Evolutionary conservation across 805 yeast genomes (phyloP).

Genomic region (Schwanniomyces vanrijiae): DNA sequence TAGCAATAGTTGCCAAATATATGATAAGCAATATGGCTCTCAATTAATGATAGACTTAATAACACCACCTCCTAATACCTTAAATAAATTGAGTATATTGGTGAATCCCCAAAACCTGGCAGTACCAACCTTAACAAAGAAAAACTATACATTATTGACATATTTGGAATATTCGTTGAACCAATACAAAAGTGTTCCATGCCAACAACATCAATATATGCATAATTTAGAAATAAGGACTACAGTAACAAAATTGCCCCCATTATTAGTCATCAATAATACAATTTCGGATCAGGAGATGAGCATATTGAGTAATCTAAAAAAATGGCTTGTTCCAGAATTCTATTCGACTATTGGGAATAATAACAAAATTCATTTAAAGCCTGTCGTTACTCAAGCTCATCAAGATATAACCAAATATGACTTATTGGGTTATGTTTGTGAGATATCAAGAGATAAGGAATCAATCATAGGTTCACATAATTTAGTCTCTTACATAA

Average conservation of each 20-base stretch:
- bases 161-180: constrained; percentile 65
- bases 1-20: constrained; percentile 39
- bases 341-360: constrained; percentile 39
- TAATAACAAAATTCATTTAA: constrained; percentile 37
- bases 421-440: constrained; percentile 68
- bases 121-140: constrained; percentile 14
- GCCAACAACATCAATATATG: constrained; percentile 33
- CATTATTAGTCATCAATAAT: constrained; percentile 62
- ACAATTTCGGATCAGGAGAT: constrained; percentile 56
- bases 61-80: constrained; percentile 31
- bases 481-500: constrained; percentile 61
- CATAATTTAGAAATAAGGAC: constrained; percentile 51
- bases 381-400: constrained; percentile 27
- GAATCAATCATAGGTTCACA: constrained; percentile 42
- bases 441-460: constrained; percentile 56
- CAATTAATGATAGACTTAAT: constrained; percentile 46
- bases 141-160: constrained; percentile 42
- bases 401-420: constrained; percentile 44
- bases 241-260: constrained; percentile 57
- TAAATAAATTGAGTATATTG: constrained; percentile 20
- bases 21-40: constrained; percentile 31
- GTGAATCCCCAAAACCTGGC: constrained; percentile 7
- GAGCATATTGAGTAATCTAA: constrained; percentile 46
- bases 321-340: constrained; percentile 62
- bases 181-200: constrained; percentile 47